Evolutionary conservation across 2,329 filamentous ascomycete genomes (phyloP), one percentile per base, ranked within the genome.

Genomic region (Claviceps sp.): DNA sequence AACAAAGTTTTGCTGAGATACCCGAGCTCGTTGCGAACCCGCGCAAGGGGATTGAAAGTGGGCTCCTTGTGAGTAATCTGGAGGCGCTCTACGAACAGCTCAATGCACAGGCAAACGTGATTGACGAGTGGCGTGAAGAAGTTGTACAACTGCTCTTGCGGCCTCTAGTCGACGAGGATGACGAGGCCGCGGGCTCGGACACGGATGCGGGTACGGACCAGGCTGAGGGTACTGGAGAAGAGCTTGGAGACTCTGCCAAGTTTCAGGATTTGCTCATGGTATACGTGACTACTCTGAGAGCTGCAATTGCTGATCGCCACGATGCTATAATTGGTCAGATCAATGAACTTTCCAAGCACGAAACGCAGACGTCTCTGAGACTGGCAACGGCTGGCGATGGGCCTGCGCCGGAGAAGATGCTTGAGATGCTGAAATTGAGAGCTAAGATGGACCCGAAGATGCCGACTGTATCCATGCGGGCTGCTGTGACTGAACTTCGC

Each of bases 231-330:
- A 91, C 89, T 11, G 93, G 93, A 24, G 85, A 96, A 54, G 93
- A 97, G 64, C 93, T 95, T 56, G 86, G 89, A 58, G 80, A 87
- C 36, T 95, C 91, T 0, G 88, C 89, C 0, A 87, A 87, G 64
- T 78, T 84, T 46, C 91, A 97, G 67, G 91, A 96, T 55, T 82
- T 94, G 62, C 78, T 96, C 43, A 87, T 91, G 67, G 87, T 87
- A 6, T 95, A 94, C 61, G 85, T 95, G 53, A 82, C 89, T 62
- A 82, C 80, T 8, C 72, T 96, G 30, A 78, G 88, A 54, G 81
- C 85, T 0, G 75, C 85, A 47, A 78, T 93, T 52, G 84, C 87
- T 6, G 90, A 97, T 66, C 82, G 91, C 13, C 81, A 85, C 56
- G 81, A 85, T 56, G 80, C 82, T 30, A 73, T 96, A 16, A 85